Conservation (phyloP, 257 asterid species). For the Gentiana dahurica region DNA sequence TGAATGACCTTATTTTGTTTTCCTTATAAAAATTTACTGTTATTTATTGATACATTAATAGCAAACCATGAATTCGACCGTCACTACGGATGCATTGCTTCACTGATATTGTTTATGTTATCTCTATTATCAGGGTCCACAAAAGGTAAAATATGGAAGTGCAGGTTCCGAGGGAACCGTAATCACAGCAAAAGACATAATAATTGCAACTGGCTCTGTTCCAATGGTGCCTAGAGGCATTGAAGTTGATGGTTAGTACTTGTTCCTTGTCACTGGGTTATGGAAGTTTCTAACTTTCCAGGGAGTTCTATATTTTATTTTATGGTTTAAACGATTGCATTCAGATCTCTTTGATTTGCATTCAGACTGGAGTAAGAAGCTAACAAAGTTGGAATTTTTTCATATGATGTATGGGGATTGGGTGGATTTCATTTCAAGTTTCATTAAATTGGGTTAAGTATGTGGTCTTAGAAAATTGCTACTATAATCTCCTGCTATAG, state of each 20-base stretch:
- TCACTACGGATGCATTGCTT: neutral
- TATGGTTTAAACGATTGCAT: neutral
- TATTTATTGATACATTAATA: neutral
- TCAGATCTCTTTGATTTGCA: too few species aligned
- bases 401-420: too few species aligned
- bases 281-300: slow-evolving; percentile 3
- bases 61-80: neutral
- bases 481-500: too few species aligned
- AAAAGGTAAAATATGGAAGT: slow-evolving; percentile 73
- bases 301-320: slow-evolving; percentile 1
- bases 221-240: slow-evolving; percentile 93
- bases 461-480: too few species aligned
- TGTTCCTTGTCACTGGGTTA: slow-evolving; percentile 17
- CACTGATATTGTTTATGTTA: neutral
- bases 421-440: too few species aligned
- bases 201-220: slow-evolving; percentile 89
- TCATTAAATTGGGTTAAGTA: too few species aligned
- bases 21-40: neutral
- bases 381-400: too few species aligned
- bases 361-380: too few species aligned
- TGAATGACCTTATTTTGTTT: neutral
- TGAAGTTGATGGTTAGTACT: slow-evolving; percentile 80
- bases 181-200: slow-evolving; percentile 80
- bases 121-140: slow-evolving; percentile 62
- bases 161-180: slow-evolving; percentile 47